phyloP scores from a whole-genome alignment of 2,329 filamentous ascomycete species.

The Arthrinium phaeospermum region DNA sequence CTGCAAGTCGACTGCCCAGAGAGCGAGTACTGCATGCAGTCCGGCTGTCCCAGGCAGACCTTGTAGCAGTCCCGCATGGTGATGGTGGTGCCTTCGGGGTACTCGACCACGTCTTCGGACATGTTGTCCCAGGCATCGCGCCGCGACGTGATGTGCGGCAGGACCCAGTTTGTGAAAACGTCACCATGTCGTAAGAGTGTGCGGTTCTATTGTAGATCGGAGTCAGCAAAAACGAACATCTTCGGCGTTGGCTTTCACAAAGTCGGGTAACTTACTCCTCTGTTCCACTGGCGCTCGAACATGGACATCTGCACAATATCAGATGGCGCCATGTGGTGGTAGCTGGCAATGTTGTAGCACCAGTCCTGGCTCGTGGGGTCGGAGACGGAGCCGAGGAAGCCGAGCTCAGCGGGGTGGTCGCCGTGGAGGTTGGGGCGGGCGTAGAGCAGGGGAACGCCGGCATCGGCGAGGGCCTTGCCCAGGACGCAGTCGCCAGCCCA shows the following conservation, averaged over 20 bases:
- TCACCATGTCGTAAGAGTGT: slow-evolving; percentile 39
- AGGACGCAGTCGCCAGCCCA: slow-evolving; percentile 58
- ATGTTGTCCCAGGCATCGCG: slow-evolving; percentile 40
- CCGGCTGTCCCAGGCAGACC: slow-evolving; percentile 32
- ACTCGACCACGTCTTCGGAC: slow-evolving; percentile 32
- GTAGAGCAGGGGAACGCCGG: slow-evolving; percentile 49
- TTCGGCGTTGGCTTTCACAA: slow-evolving; percentile 3
- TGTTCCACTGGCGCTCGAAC: slow-evolving; percentile 48
- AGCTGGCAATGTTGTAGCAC: slow-evolving; percentile 55
- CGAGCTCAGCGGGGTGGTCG: slow-evolving; percentile 46
- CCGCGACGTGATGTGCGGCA: slow-evolving; percentile 32
- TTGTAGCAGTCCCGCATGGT: slow-evolving; percentile 35
- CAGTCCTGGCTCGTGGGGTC: slow-evolving; percentile 48
- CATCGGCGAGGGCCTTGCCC: slow-evolving; percentile 51
- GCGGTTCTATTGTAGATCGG: slow-evolving; percentile 30
- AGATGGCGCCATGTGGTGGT: slow-evolving; percentile 52
- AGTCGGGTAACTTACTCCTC: slow-evolving; percentile 32
- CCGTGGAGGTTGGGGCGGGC: slow-evolving; percentile 53
- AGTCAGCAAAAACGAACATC: not conserved
- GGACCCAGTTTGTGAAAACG: slow-evolving; percentile 36
- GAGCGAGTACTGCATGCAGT: slow-evolving; percentile 40
- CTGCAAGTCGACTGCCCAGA: slow-evolving; percentile 33
- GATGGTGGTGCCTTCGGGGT: slow-evolving; percentile 18
- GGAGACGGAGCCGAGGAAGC: slow-evolving; percentile 48
- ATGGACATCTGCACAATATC: slow-evolving; percentile 50